Percentiles rank a stretch among this genome's conserved stretches.
Evolutionary conservation across 768 basidiomycete species (phyloP).

Genomic region (Antrodiella citrinella): DNA sequence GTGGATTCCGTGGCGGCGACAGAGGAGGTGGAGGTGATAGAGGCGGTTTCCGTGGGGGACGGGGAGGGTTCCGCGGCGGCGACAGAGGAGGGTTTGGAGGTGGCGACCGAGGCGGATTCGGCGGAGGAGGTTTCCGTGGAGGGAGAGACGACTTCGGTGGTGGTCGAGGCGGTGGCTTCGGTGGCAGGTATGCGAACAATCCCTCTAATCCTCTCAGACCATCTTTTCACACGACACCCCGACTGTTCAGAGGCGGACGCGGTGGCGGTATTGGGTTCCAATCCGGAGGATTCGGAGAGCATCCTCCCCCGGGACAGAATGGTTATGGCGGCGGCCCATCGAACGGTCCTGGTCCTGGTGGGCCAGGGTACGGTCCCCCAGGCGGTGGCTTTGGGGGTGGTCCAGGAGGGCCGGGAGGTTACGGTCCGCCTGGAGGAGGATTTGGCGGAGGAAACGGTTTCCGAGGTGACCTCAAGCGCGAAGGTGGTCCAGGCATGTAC

Average conservation of each 20-base stretch:
- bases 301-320: slow-evolving; percentile 10
- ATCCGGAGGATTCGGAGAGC: slow-evolving; percentile 50
- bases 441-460: slow-evolving; percentile 41
- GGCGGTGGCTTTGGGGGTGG: slow-evolving; percentile 24
- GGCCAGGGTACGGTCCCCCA: slow-evolving; percentile 23
- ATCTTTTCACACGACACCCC: background rate
- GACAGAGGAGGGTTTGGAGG: slow-evolving; percentile 22
- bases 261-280: slow-evolving; percentile 70
- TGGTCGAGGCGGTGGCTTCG: slow-evolving; percentile 32
- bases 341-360: slow-evolving; percentile 22
- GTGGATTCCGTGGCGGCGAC: slow-evolving; percentile 20
- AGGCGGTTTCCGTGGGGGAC: slow-evolving; percentile 15
- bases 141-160: slow-evolving; percentile 25
- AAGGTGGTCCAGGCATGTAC: slow-evolving; percentile 65
- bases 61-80: slow-evolving; percentile 17
- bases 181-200: slow-evolving; percentile 28
- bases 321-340: slow-evolving; percentile 34
- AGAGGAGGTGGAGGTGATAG: slow-evolving; percentile 26
- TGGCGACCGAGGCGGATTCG: slow-evolving; percentile 24
- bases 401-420: slow-evolving; percentile 33
- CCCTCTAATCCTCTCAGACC: slow-evolving; percentile 9
- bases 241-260: slow-evolving; percentile 36
- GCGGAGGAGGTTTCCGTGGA: slow-evolving; percentile 27
- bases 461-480: slow-evolving; percentile 69
- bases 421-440: slow-evolving; percentile 40